Conservation (phyloP, 768 basidiomycete species). For the Podaxis pistillaris region DNA sequence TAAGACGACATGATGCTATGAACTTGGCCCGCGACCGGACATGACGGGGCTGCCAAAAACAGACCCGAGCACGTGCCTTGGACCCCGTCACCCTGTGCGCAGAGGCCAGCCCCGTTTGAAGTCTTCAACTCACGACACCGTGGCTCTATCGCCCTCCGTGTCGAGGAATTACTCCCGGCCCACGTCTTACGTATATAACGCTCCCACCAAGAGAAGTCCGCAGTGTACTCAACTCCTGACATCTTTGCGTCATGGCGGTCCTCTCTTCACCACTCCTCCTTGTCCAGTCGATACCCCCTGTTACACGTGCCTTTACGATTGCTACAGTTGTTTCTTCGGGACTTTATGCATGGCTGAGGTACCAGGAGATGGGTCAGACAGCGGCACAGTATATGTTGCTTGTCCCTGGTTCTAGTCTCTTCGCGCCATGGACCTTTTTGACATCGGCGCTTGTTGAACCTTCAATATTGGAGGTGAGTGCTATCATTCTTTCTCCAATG, state of each 20-base stretch:
- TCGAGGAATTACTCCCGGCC: not conserved
- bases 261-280: slow-evolving; percentile 70
- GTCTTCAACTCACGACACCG: slow-evolving; percentile 5
- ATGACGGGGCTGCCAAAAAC: slow-evolving; percentile 3
- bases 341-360: slow-evolving; percentile 64
- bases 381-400: slow-evolving; percentile 70
- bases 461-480: slow-evolving; percentile 76
- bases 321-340: slow-evolving; percentile 57
- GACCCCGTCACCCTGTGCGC: not conserved
- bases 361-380: slow-evolving; percentile 40
- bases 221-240: slow-evolving; percentile 12
- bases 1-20: slow-evolving; percentile 12
- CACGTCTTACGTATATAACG: not conserved
- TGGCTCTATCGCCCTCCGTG: not conserved
- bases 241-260: slow-evolving; percentile 57
- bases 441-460: slow-evolving; percentile 88
- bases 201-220: not conserved
- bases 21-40: not conserved
- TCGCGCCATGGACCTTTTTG: slow-evolving; percentile 93
- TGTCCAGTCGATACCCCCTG: slow-evolving; percentile 71
- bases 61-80: slow-evolving; percentile 23
- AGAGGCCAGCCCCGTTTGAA: not conserved
- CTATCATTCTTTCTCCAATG: not conserved
- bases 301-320: slow-evolving; percentile 70
- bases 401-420: slow-evolving; percentile 77